Evolutionary conservation across 306 rosid genomes (phyloP).

Genomic region (Vachellia pachyceras): DNA sequence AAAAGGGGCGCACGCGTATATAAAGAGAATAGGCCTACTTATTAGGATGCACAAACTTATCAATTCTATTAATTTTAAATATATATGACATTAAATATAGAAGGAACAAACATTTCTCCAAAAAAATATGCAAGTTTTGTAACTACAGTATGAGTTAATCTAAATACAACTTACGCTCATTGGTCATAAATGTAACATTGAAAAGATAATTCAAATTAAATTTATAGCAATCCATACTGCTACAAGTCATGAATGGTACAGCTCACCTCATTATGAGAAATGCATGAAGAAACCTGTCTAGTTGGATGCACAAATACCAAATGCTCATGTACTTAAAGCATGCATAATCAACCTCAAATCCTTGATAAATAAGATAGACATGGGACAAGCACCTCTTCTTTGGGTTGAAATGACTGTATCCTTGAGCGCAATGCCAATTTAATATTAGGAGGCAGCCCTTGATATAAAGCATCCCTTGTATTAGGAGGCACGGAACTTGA

Average conservation of each 20-base stretch:
- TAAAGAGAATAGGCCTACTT: too few relatives aligned
- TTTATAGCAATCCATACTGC: not conserved
- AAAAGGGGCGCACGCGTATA: too few relatives aligned
- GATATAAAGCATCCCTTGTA: constrained; percentile 94
- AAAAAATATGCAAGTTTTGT: not conserved
- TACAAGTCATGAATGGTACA: not conserved
- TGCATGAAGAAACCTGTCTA: not conserved
- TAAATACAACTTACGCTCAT: not conserved
- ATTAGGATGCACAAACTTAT: too few relatives aligned
- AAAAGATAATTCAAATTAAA: constrained; percentile 15
- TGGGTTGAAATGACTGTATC: constrained; percentile 75
- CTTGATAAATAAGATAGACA: constrained; percentile 9
- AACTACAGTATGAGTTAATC: not conserved
- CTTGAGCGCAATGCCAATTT: constrained; percentile 86
- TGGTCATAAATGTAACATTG: constrained; percentile 15
- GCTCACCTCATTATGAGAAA: not conserved
- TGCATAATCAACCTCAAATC: constrained; percentile 10
- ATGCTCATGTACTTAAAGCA: constrained; percentile 3
- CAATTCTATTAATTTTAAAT: not conserved
- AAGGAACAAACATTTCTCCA: not conserved
- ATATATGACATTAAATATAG: not conserved
- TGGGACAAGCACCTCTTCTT: constrained; percentile 80
- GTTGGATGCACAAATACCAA: not conserved
- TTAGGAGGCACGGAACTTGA: constrained; percentile 95
- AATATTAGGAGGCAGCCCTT: constrained; percentile 88